A percentile compares a stretch with the other conserved stretches of the same genome.
phyloP scores from a whole-genome alignment of 192 early-diverging fungal species.

The Coemansia sp. region DNA sequence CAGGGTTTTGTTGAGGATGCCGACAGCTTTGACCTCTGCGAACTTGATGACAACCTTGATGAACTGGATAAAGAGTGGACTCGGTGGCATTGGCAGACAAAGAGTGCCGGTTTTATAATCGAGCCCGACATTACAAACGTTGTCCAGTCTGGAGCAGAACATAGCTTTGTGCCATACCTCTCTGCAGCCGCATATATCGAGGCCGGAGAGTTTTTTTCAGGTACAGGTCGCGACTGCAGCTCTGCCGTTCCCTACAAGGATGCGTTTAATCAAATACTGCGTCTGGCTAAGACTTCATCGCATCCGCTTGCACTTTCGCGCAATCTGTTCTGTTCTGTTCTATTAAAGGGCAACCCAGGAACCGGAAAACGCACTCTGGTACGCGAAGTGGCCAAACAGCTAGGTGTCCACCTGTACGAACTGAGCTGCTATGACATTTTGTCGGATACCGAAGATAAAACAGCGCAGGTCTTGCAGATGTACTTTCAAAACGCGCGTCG shows the following conservation, averaged over 20 bases:
- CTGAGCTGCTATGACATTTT: constrained; percentile 76
- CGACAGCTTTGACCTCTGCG: constrained; percentile 1
- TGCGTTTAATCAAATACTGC: constrained; percentile 43
- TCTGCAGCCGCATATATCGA: constrained; percentile 15
- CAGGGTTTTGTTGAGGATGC: constrained; percentile 9
- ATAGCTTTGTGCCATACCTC: constrained; percentile 37
- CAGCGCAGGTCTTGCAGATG: constrained; percentile 66
- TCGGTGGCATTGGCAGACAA: constrained; percentile 33
- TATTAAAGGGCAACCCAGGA: constrained; percentile 79
- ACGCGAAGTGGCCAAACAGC: constrained; percentile 59
- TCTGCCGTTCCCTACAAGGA: constrained; percentile 19
- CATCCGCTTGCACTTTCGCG: constrained; percentile 71
- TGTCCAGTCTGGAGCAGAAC: constrained; percentile 32
- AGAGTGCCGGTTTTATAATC: constrained; percentile 23
- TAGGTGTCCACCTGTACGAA: constrained; percentile 77
- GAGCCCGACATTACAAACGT: constrained; percentile 41
- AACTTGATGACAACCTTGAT: constrained; percentile 7
- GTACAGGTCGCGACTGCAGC: not conserved
- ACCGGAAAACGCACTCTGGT: constrained; percentile 79
- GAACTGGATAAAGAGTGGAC: constrained; percentile 24
- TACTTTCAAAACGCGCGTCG: constrained; percentile 75
- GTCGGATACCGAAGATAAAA: constrained; percentile 79
- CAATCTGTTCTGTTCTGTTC: constrained; percentile 64
- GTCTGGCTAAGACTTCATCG: constrained; percentile 65
- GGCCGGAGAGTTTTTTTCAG: not conserved